Conservation (phyloP, 2,329 filamentous ascomycete species). For the Fusarium sp. region DNA sequence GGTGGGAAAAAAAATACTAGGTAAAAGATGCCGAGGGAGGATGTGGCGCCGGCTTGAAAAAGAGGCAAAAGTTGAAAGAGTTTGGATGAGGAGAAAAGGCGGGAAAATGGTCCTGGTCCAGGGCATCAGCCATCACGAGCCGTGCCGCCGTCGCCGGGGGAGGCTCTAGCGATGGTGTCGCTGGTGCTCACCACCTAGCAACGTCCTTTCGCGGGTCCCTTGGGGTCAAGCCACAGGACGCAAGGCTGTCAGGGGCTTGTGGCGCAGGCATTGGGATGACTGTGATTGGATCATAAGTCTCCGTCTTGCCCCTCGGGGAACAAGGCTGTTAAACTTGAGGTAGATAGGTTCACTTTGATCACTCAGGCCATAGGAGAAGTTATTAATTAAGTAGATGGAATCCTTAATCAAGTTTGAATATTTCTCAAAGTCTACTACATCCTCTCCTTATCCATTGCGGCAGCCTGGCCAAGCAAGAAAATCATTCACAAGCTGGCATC, state of each 20-base stretch:
- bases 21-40: neutral
- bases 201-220: neutral
- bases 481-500: neutral
- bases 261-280: neutral
- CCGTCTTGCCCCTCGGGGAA: slow-evolving; percentile 18
- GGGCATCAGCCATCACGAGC: slow-evolving; percentile 34
- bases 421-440: neutral
- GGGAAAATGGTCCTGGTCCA: slow-evolving; percentile 4
- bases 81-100: neutral
- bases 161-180: slow-evolving; percentile 32
- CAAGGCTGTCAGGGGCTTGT: slow-evolving; percentile 28
- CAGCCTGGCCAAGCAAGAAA: neutral
- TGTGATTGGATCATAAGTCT: slow-evolving; percentile 22
- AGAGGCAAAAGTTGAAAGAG: neutral
- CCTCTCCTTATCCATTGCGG: neutral
- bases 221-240: slow-evolving; percentile 20
- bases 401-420: neutral
- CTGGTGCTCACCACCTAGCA: slow-evolving; percentile 12
- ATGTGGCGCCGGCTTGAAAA: neutral
- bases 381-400: neutral
- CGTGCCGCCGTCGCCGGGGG: slow-evolving; percentile 17
- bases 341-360: neutral
- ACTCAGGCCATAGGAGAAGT: neutral
- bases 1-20: neutral
- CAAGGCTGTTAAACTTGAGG: neutral